Conservation (phyloP, 192 early-diverging fungal species). For the Phycomyces nitens region DNA sequence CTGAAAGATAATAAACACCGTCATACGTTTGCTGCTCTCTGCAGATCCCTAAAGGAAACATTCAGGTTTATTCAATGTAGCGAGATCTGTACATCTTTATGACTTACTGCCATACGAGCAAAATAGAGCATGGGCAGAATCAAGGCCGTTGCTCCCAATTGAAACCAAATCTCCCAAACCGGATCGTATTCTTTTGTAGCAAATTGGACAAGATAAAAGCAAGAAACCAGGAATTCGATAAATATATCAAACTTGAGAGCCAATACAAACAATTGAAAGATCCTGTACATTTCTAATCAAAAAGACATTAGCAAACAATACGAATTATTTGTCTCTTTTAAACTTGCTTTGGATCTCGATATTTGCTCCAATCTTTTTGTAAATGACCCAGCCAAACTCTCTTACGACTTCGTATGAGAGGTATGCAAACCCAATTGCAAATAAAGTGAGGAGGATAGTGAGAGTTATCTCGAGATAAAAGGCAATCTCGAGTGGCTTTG, state of each 20-base stretch:
- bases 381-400: slow-evolving; percentile 53
- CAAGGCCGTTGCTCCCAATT: slow-evolving; percentile 21
- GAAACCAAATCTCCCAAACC: slow-evolving; percentile 20
- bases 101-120: slow-evolving; percentile 29
- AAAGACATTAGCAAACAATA: background rate
- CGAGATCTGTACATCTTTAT: background rate
- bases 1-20: slow-evolving; percentile 32
- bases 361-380: slow-evolving; percentile 65
- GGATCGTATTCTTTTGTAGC: slow-evolving; percentile 10
- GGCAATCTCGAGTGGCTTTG: slow-evolving; percentile 21
- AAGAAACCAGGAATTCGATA: slow-evolving; percentile 36
- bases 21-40: slow-evolving; percentile 18
- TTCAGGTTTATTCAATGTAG: background rate
- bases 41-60: background rate
- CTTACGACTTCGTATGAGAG: slow-evolving; percentile 24
- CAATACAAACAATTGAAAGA: slow-evolving; percentile 35
- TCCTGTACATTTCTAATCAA: slow-evolving; percentile 32
- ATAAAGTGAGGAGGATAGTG: slow-evolving; percentile 19
- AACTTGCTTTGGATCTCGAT: slow-evolving; percentile 48
- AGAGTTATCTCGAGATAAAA: slow-evolving; percentile 31
- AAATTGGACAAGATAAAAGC: slow-evolving; percentile 32
- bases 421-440: slow-evolving; percentile 26
- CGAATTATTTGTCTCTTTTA: background rate
- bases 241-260: slow-evolving; percentile 39
- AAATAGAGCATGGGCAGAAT: slow-evolving; percentile 35